Evolutionary conservation across 495 filamentous ascomycete genomes (phyloP).

Genomic region (Penicillium paradoxum): DNA sequence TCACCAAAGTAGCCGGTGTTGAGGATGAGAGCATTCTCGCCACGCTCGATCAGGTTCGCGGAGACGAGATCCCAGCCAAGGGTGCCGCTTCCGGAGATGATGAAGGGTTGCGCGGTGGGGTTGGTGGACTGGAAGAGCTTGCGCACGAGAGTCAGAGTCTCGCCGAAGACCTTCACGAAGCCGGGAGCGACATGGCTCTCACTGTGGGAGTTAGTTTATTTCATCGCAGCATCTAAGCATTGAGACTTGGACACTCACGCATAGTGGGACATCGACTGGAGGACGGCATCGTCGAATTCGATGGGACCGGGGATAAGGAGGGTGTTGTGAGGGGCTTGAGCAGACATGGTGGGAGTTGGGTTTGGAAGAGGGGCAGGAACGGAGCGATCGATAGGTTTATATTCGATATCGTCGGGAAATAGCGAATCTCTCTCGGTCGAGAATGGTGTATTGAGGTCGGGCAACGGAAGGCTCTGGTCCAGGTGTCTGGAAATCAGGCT

Average conservation of each 20-base stretch:
- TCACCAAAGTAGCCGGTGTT: constrained; percentile 97
- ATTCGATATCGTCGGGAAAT: constrained; percentile 53
- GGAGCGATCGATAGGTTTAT: constrained; percentile 45
- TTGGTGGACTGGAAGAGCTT: constrained; percentile 87
- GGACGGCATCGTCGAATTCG: constrained; percentile 96
- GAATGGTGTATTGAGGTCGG: constrained; percentile 63
- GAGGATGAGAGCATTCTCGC: constrained; percentile 86
- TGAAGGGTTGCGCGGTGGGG: constrained; percentile 80
- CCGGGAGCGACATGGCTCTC: constrained; percentile 86
- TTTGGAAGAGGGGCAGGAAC: constrained; percentile 21
- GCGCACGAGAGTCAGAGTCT: constrained; percentile 79
- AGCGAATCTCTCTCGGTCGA: constrained; percentile 56
- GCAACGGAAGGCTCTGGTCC: constrained; percentile 53
- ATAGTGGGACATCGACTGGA: constrained; percentile 92
- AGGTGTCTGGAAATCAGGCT: constrained; percentile 81
- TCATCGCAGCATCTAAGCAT: background rate
- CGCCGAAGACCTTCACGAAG: constrained; percentile 88
- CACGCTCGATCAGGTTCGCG: constrained; percentile 80
- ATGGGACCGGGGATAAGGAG: constrained; percentile 95
- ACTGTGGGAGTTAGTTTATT: constrained; percentile 42
- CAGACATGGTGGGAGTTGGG: constrained; percentile 54
- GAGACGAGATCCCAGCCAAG: constrained; percentile 95
- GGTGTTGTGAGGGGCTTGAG: constrained; percentile 72
- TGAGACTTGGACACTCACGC: constrained; percentile 53
- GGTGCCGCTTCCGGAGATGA: constrained; percentile 90